phyloP scores from a whole-genome alignment of 306 rosid species.

The Vigna trinervia region DNA sequence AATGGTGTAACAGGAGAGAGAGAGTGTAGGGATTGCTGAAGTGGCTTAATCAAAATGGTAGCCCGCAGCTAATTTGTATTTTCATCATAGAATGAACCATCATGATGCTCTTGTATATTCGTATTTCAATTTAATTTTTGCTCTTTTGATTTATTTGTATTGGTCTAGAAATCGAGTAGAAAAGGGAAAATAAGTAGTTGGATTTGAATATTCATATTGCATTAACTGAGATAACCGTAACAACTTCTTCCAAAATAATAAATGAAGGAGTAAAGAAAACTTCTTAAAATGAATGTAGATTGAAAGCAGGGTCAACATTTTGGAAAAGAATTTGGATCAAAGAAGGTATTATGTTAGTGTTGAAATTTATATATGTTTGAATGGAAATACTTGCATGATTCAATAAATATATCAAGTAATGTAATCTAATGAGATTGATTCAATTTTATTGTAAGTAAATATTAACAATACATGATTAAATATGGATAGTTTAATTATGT shows the following conservation, averaged over 20 bases:
- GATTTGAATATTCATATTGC: too few species aligned
- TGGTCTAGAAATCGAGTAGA: too few species aligned
- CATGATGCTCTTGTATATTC: constrained; percentile 24
- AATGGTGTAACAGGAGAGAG: constrained; percentile 19
- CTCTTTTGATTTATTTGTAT: not conserved
- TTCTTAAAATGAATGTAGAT: not conserved
- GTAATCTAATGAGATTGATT: too few species aligned
- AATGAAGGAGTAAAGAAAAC: constrained; percentile 16
- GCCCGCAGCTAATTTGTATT: constrained; percentile 71
- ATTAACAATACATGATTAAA: too few species aligned
- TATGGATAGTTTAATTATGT: too few species aligned
- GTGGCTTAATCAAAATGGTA: constrained; percentile 63
- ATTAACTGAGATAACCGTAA: not conserved
- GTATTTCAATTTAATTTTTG: constrained; percentile 8
- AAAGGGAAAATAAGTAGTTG: too few species aligned
- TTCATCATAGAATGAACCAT: not conserved
- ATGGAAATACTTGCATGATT: too few species aligned
- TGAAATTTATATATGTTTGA: too few species aligned
- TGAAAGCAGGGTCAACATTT: not conserved
- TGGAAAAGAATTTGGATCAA: constrained; percentile 20
- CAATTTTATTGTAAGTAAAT: too few species aligned
- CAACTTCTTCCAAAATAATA: constrained; percentile 9
- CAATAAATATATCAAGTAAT: too few species aligned
- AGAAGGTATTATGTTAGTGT: not conserved
- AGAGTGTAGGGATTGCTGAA: constrained; percentile 57